phyloP scores from a whole-genome alignment of 805 yeast species.

The Alloascoidea africana region DNA sequence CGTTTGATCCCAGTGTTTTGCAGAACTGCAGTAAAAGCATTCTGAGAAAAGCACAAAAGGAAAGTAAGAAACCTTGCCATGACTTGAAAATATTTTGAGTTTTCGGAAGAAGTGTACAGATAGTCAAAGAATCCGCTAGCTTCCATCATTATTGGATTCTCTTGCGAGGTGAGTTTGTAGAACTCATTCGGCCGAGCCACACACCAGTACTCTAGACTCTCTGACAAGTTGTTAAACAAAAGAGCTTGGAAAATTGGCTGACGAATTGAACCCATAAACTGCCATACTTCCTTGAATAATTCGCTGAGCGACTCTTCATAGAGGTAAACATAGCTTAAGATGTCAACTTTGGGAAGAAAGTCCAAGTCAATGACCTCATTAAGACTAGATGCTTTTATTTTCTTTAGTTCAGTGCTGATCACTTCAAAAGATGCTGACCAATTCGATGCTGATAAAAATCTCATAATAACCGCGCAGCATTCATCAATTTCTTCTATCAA shows the following conservation, averaged over 20 bases:
- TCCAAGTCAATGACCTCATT: constrained; percentile 18
- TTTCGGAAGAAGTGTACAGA: constrained; percentile 1
- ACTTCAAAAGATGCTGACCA: constrained; percentile 1
- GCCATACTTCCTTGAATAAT: neutral
- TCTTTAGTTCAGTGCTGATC: neutral
- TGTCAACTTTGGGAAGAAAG: neutral
- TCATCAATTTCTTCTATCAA: neutral
- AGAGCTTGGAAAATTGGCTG: neutral
- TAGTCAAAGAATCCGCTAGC: constrained; percentile 7
- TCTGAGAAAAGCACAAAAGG: neutral
- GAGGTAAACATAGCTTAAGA: neutral
- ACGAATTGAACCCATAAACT: neutral
- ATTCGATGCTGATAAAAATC: neutral
- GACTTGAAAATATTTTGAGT: neutral
- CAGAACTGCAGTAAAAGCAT: neutral
- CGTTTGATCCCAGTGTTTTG: neutral
- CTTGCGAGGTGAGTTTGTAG: neutral
- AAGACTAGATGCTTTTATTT: neutral
- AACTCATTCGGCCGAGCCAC: neutral
- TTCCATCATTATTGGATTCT: constrained; percentile 6
- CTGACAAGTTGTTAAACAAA: neutral
- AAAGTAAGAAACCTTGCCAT: neutral
- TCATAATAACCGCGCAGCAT: neutral
- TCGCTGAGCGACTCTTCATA: neutral
- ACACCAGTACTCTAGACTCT: neutral